Evolutionary conservation across 495 filamentous ascomycete species (phyloP).

Genomic region (Pyrenula massariospora): DNA sequence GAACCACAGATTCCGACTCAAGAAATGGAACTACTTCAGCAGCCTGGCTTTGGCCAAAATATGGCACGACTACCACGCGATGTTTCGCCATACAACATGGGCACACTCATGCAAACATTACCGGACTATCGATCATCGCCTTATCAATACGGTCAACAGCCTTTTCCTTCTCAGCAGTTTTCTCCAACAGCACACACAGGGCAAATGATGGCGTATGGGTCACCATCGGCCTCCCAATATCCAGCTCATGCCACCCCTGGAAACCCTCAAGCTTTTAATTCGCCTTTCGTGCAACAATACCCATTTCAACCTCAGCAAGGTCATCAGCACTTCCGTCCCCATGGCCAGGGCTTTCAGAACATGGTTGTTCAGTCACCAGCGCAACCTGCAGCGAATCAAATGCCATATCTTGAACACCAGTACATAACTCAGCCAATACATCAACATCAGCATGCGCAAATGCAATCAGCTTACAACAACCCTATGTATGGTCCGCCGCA

Average conservation of each 20-base stretch:
- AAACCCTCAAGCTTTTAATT: not conserved
- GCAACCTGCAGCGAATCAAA: not conserved
- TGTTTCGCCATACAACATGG: not conserved
- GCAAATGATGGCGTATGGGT: not conserved
- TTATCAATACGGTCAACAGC: not conserved
- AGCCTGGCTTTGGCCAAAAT: not conserved
- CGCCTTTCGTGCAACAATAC: not conserved
- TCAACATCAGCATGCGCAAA: not conserved
- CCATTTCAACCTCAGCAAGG: not conserved
- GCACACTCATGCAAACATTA: not conserved
- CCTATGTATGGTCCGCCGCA: not conserved
- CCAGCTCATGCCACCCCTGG: not conserved
- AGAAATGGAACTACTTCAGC: not conserved
- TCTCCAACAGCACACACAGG: not conserved
- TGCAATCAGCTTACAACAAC: not conserved
- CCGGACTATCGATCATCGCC: not conserved
- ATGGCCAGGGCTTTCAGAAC: not conserved
- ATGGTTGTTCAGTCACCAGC: not conserved
- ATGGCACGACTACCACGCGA: not conserved
- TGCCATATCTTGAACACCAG: not conserved
- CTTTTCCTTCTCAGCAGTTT: not conserved
- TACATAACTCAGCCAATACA: not conserved
- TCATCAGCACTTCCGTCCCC: not conserved
- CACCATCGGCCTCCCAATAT: not conserved
- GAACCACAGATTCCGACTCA: not conserved